Evolutionary conservation across 495 filamentous ascomycete species (phyloP), one percentile per base, ranked within the genome.

Genomic region (Haplographium delicatum): DNA sequence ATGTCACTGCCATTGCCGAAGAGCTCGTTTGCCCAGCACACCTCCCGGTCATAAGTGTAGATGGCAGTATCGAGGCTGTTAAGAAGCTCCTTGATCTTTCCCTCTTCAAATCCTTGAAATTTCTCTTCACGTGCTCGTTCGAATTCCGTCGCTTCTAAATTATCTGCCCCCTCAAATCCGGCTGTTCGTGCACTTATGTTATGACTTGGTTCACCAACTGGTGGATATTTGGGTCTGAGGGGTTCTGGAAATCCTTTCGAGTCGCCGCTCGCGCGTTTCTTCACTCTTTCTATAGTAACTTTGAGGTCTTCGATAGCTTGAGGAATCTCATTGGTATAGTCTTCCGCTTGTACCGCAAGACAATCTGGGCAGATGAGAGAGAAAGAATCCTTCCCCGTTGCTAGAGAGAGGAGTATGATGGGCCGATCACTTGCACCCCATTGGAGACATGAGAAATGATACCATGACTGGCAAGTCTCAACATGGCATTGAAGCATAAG

Each of bases 391-490:
- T n/a, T 44, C 6, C 42, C 42, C 20, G 23, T 44, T 4, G 16
- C 23, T 9, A 44, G 16, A 44, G 40, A 44, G 20, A 20, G 20
- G 10, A 44, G 16, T 5, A 44, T 44, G 4, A 4, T 8, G 10
- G 9, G 9, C 11, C 9, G n/a, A n/a, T n/a, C 23, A 22, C 20
- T 4, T 24, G 20, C 25, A 9, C 10, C 10, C 4, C 9, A 44
- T 24, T 23, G 16, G 6, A 44, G 8, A 24, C 40, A 44, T 25
- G 40, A 44, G 10, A 44, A 44, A 15, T 44, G 40, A 44, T 44
- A 44, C 40, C 40, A 44, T 44, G 16, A 22, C 16, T 6, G 16
- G 40, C 40, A 44, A 9, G 5, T 25, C 23, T 9, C 40, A 7
- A 44, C 25, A 10, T 44, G 16, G 16, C 40, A 44, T 7, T 44